Conservation (phyloP, 331 rosid species). For the Rosa hybrid region DNA sequence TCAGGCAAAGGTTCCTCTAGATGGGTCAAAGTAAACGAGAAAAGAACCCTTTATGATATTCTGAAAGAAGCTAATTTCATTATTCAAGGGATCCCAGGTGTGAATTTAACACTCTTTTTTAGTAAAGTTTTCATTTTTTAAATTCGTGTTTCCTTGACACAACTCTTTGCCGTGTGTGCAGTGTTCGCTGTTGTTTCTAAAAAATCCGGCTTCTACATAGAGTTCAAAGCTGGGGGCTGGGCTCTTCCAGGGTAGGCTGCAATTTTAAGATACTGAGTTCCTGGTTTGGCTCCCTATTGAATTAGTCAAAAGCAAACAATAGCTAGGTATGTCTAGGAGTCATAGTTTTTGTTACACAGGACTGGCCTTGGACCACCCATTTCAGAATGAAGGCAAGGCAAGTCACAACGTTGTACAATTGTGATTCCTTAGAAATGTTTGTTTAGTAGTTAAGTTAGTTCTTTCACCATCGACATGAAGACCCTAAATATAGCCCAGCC, state of each 20-base stretch:
- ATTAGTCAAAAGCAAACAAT: neutral
- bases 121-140: neutral
- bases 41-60: constrained; percentile 56
- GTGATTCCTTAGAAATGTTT: neutral
- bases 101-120: neutral
- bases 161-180: constrained; percentile 39
- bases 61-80: constrained; percentile 57
- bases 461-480: neutral
- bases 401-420: neutral
- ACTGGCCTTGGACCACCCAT: neutral
- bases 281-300: constrained; percentile 12
- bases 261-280: constrained; percentile 12
- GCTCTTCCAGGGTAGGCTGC: constrained; percentile 50
- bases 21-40: constrained; percentile 85
- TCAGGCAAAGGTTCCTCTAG: constrained; percentile 49
- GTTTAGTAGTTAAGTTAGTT: neutral
- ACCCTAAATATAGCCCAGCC: neutral
- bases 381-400: neutral
- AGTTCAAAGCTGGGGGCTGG: constrained; percentile 90
- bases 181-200: constrained; percentile 84
- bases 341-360: neutral
- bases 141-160: neutral
- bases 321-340: neutral
- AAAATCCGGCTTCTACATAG: constrained; percentile 63
- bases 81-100: constrained; percentile 87